A percentile compares a stretch with the other conserved stretches of the same genome.
Conservation (phyloP, 2,329 filamentous ascomycete species). For the Sporothrix sp. region DNA sequence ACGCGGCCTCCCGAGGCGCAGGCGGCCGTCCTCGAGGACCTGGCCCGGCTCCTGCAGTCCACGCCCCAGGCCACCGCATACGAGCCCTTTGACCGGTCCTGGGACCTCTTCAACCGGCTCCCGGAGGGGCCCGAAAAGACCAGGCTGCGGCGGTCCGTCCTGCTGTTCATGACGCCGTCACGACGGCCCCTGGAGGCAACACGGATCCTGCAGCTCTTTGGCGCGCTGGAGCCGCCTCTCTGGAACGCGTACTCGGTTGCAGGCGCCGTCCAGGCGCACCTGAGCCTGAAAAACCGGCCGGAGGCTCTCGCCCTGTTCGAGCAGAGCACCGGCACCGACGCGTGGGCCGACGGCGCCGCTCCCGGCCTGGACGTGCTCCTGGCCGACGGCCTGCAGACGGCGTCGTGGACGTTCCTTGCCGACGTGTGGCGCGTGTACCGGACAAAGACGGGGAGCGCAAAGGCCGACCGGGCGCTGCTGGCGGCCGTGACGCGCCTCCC, state of each 20-base stretch:
- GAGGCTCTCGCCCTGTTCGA: constrained; percentile 34
- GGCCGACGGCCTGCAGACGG: constrained; percentile 29
- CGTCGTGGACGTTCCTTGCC: constrained; percentile 28
- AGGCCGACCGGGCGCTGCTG: constrained; percentile 28
- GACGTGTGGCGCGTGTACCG: constrained; percentile 29
- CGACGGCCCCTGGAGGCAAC: constrained; percentile 34
- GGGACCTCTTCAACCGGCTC: constrained; percentile 34
- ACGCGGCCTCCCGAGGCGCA: not conserved
- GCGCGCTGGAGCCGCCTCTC: constrained; percentile 24
- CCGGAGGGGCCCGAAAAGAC: constrained; percentile 22
- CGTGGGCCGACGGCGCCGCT: not conserved
- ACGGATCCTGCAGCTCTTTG: constrained; percentile 37
- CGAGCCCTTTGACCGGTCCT: constrained; percentile 30
- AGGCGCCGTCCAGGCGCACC: constrained; percentile 32
- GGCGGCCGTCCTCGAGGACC: constrained; percentile 10
- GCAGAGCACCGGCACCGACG: constrained; percentile 20
- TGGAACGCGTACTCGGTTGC: constrained; percentile 35
- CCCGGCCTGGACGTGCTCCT: constrained; percentile 37
- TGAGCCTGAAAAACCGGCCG: constrained; percentile 30
- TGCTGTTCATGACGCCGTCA: constrained; percentile 36
- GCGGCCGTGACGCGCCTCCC: not conserved
- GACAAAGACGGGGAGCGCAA: constrained; percentile 1
- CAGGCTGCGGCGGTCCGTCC: constrained; percentile 25
- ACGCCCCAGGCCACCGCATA: constrained; percentile 13
- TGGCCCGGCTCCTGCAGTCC: constrained; percentile 5